Percentiles rank a stretch among this genome's conserved stretches.
Evolutionary conservation across 345 rosid species (phyloP).

Genomic region (Populus davidiana): DNA sequence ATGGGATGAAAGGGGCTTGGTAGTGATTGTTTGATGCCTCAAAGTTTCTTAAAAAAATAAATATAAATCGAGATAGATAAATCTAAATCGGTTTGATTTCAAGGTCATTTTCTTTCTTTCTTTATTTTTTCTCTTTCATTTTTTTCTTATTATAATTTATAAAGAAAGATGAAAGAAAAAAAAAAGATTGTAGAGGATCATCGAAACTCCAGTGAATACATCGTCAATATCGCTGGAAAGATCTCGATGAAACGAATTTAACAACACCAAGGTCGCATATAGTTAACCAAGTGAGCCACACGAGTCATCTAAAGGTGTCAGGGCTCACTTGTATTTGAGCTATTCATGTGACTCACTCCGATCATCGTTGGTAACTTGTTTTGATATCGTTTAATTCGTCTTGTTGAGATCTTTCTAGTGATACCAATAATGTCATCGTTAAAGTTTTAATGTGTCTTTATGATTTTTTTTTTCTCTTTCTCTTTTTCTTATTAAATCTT

Average conservation of each 20-base stretch:
- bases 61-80: no score
- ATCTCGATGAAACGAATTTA: fast-evolving
- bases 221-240: fast-evolving
- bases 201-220: fast-evolving
- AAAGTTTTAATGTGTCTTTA: no score
- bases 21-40: no score
- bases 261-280: fast-evolving
- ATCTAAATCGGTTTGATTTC: no score
- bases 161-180: no score
- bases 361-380: fast-evolving
- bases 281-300: fast-evolving
- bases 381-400: fast-evolving
- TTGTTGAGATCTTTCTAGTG: fast-evolving
- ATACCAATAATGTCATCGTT: no score
- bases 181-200: fast-evolving
- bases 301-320: fast-evolving
- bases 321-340: fast-evolving
- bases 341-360: fast-evolving
- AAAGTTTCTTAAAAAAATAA: no score
- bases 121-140: no score
- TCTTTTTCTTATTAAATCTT: no score
- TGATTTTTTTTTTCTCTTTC: fast-evolving
- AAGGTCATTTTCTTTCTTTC: no score
- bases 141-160: fast-evolving
- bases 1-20: no score